phyloP scores from a whole-genome alignment of 2,329 filamentous ascomycete genomes.

The Aspergillus neoniger region DNA sequence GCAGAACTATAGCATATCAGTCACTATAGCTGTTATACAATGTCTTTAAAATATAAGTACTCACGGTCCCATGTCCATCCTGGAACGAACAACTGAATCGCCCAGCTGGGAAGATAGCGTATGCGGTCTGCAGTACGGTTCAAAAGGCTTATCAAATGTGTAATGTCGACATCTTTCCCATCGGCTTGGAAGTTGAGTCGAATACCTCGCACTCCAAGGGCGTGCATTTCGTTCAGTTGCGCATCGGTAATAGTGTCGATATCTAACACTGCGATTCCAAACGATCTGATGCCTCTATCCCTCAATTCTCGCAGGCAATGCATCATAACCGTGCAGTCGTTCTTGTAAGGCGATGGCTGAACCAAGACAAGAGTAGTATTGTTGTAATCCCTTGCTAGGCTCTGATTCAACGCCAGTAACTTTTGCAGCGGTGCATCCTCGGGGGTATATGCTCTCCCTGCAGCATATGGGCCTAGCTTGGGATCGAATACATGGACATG shows the following conservation, averaged over 20 bases:
- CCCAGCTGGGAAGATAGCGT: neutral
- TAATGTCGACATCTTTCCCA: neutral
- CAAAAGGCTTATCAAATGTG: neutral
- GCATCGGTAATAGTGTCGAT: neutral
- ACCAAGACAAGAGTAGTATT: neutral
- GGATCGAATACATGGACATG: constrained; percentile 8
- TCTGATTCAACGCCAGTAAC: neutral
- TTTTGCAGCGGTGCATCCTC: neutral
- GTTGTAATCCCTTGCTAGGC: neutral
- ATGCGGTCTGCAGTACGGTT: neutral
- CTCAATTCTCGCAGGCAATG: constrained; percentile 3
- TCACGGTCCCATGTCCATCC: constrained; percentile 3
- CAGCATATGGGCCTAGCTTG: constrained; percentile 2
- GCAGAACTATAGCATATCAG: neutral
- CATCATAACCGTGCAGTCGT: neutral
- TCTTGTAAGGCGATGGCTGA: constrained; percentile 4
- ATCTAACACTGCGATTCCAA: constrained; percentile 1
- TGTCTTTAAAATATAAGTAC: neutral
- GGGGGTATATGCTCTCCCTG: neutral
- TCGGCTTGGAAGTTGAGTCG: constrained; percentile 6
- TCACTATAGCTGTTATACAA: too few relatives aligned
- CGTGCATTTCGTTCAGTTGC: neutral
- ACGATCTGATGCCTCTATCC: neutral
- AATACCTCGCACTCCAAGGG: neutral
- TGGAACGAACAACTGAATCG: constrained; percentile 9